Conservation (phyloP, 140 eudicot genomes). For the Oenanthe javanica region DNA sequence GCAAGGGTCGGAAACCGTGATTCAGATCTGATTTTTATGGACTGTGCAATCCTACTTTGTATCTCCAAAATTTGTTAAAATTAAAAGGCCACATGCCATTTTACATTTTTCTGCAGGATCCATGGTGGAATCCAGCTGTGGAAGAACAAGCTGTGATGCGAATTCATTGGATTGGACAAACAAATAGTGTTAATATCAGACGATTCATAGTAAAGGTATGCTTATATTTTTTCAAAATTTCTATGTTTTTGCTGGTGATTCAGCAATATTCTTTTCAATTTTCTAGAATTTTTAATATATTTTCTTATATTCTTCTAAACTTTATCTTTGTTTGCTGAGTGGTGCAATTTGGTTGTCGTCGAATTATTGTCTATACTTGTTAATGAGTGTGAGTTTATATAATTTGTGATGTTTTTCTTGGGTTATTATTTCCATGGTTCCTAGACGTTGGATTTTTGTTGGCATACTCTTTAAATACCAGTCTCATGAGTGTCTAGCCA, state of each 20-base stretch:
- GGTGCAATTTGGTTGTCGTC: background rate
- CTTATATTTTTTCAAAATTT: background rate
- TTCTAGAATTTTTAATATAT: background rate
- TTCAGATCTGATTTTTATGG: background rate
- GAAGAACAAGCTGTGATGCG: slow-evolving; percentile 99
- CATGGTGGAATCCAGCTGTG: slow-evolving; percentile 99
- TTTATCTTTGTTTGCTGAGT: background rate
- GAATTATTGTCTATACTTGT: background rate
- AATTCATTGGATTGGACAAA: slow-evolving; percentile 95
- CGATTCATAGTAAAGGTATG: slow-evolving; percentile 90
- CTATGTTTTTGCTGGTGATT: background rate
- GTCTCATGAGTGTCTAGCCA: background rate
- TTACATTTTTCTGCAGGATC: slow-evolving; percentile 48
- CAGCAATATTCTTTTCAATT: background rate
- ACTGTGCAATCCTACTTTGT: background rate
- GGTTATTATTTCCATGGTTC: background rate
- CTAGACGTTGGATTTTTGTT: background rate
- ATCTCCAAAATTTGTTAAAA: background rate
- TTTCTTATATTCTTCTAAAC: background rate
- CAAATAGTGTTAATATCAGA: slow-evolving; percentile 62
- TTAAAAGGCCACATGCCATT: background rate
- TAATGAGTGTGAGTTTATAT: background rate
- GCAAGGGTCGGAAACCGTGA: background rate
- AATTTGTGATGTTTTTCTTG: background rate
- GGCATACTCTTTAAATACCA: background rate